A percentile compares a stretch with the other conserved stretches of the same genome.
phyloP scores from a whole-genome alignment of 2,329 filamentous ascomycete genomes.

The Colletotrichum sp. region DNA sequence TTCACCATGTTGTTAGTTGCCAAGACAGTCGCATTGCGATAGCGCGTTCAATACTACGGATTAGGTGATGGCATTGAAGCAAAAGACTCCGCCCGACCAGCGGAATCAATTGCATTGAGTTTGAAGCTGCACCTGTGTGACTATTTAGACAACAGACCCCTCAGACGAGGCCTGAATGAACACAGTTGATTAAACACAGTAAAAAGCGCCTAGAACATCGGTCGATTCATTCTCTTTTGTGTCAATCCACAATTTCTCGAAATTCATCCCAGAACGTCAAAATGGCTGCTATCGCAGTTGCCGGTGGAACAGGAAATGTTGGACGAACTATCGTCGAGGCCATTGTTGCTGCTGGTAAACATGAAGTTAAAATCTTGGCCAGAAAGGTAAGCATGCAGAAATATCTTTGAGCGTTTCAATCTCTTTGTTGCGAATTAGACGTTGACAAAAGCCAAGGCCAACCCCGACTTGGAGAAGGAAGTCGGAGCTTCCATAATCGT shows the following conservation, averaged over 20 bases:
- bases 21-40: neutral
- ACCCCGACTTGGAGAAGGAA: slow-evolving; percentile 23
- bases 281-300: slow-evolving; percentile 43
- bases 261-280: neutral
- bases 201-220: neutral
- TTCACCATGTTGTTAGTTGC: neutral
- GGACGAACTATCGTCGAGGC: slow-evolving; percentile 52
- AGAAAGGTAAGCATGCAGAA: slow-evolving; percentile 37
- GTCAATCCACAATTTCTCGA: neutral
- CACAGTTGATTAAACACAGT: neutral
- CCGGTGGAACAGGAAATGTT: slow-evolving; percentile 50
- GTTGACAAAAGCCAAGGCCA: slow-evolving; percentile 3
- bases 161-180: neutral
- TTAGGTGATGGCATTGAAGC: neutral
- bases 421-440: neutral
- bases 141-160: neutral
- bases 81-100: neutral
- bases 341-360: slow-evolving; percentile 35
- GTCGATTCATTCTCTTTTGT: neutral
- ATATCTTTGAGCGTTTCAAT: neutral
- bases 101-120: neutral
- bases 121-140: neutral
- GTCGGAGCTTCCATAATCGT: slow-evolving; percentile 28
- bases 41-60: neutral
- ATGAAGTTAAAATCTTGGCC: slow-evolving; percentile 44